A percentile compares a stretch with the other conserved stretches of the same genome.
These are phyloP conservation scores for Peronospora destructor DNA, from an alignment of 352 stramenopile species.

Conservation along the genomic window DNA sequence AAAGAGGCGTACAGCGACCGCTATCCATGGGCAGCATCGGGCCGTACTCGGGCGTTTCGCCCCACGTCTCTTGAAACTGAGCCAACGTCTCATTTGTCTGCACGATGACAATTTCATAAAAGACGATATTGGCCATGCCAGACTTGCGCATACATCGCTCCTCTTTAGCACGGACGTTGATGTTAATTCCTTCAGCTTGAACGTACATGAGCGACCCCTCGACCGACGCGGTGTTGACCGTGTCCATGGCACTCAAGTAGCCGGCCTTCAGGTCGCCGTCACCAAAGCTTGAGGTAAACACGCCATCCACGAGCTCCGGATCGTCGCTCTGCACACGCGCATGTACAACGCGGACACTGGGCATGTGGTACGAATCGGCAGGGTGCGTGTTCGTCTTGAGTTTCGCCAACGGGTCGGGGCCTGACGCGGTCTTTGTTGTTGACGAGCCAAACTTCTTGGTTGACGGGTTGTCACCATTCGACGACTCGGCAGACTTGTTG, in stretches of 20 bases:
- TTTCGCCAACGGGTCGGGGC: slow-evolving; percentile 21
- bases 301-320: slow-evolving; percentile 44
- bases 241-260: slow-evolving; percentile 58
- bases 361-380: slow-evolving; percentile 50
- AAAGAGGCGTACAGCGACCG: slow-evolving; percentile 50
- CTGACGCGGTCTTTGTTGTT: background rate
- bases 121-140: slow-evolving; percentile 57
- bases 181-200: slow-evolving; percentile 73
- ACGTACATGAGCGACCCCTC: slow-evolving; percentile 78
- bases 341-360: slow-evolving; percentile 48
- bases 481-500: background rate
- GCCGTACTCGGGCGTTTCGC: slow-evolving; percentile 58
- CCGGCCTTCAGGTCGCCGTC: slow-evolving; percentile 43
- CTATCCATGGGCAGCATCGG: slow-evolving; percentile 62
- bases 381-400: slow-evolving; percentile 34
- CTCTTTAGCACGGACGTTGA: slow-evolving; percentile 33
- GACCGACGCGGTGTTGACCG: slow-evolving; percentile 66
- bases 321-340: slow-evolving; percentile 67
- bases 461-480: background rate
- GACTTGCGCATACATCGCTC: slow-evolving; percentile 60
- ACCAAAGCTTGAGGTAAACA: slow-evolving; percentile 59
- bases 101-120: slow-evolving; percentile 63
- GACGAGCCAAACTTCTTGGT: background rate
- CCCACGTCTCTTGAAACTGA: slow-evolving; percentile 47
- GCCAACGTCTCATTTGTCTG: slow-evolving; percentile 58